Evolutionary conservation across 1,284 basidiomycete genomes (phyloP), one percentile per base, ranked within the genome.

Genomic region (Schizophyllum commune): DNA sequence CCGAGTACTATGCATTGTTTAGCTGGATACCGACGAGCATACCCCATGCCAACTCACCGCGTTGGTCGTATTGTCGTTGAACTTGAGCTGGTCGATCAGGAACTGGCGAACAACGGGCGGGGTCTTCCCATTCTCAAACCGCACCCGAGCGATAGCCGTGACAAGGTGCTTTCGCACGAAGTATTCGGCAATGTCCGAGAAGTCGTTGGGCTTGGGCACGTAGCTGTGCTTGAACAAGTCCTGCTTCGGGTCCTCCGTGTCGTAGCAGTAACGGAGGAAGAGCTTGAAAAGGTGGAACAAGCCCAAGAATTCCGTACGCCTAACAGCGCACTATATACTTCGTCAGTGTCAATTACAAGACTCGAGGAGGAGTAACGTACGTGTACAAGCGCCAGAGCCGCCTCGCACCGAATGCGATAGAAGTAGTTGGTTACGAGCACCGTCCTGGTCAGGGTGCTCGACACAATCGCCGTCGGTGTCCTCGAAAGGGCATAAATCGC

Each of bases 211-310:
- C 65, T 90, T 86, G 1, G 95, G 94, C 17, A 95, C 89, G 71
- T 91, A 96, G 53, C 85, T 88, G 69, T 94, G 91, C 4, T 79
- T 81, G 71, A 95, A 92, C 3, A 94, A 79, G 70, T 95, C 92
- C 67, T 89, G 85, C 61, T 85, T 86, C 19, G 81, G 76, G 62
- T 89, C 85, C 69, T 90, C 86, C 0, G 92, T 89, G 15, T 94
- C 90, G 69, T 96, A 93, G 71, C 96, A 98, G 72, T 91, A 95
- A 55, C 90, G 84, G n/a, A 92, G 80, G 76, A 97, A 98, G 32
- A 99, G 83, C 76, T 98, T 98, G 78, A 98, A 90, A 32, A 99
- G 83, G 70, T 97, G 94, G 75, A 98, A 99, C 15, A 98, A 81
- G 4, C 97, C 97, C 60, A 99, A 79, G 71, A 91, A 93, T 62